Evolutionary conservation across 768 basidiomycete genomes (phyloP).

Genomic region (Suillus brevipes): DNA sequence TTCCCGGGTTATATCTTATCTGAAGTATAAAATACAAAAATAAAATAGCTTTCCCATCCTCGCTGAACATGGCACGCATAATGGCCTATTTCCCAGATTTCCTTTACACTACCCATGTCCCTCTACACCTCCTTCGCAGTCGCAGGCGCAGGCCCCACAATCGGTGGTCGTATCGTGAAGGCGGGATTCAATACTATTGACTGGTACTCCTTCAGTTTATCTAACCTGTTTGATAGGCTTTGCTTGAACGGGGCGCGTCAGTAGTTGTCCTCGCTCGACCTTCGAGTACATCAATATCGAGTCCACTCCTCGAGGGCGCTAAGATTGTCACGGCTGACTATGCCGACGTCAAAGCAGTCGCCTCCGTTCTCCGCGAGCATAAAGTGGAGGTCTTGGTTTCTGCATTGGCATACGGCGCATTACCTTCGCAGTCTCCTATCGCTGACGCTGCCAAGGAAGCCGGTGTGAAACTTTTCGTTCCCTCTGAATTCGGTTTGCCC

Average conservation of each 20-base stretch:
- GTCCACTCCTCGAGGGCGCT: constrained; percentile 25
- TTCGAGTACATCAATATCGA: constrained; percentile 21
- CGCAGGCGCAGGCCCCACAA: constrained; percentile 36
- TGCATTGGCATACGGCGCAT: constrained; percentile 30
- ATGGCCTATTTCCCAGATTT: not conserved
- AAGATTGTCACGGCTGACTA: constrained; percentile 31
- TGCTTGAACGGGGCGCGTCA: constrained; percentile 21
- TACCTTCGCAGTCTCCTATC: constrained; percentile 26
- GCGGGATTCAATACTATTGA: constrained; percentile 10
- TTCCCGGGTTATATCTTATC: no score
- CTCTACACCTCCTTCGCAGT: constrained; percentile 37
- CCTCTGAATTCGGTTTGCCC: constrained; percentile 39
- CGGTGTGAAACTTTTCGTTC: constrained; percentile 40
- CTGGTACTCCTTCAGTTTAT: not conserved
- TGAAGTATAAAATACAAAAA: not conserved
- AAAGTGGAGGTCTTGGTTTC: constrained; percentile 37
- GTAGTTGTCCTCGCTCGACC: constrained; percentile 28
- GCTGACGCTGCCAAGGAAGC: constrained; percentile 39
- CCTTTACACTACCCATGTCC: constrained; percentile 18
- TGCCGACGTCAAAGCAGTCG: constrained; percentile 23
- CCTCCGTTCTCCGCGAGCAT: constrained; percentile 31
- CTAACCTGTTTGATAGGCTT: constrained; percentile 17
- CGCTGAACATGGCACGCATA: not conserved
- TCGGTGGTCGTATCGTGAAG: constrained; percentile 36
- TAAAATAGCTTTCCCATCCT: not conserved